Percentiles rank a stretch among this genome's conserved stretches.
Evolutionary conservation across 805 yeast genomes (phyloP).

Genomic region (Ogataea thermomethanolica): DNA sequence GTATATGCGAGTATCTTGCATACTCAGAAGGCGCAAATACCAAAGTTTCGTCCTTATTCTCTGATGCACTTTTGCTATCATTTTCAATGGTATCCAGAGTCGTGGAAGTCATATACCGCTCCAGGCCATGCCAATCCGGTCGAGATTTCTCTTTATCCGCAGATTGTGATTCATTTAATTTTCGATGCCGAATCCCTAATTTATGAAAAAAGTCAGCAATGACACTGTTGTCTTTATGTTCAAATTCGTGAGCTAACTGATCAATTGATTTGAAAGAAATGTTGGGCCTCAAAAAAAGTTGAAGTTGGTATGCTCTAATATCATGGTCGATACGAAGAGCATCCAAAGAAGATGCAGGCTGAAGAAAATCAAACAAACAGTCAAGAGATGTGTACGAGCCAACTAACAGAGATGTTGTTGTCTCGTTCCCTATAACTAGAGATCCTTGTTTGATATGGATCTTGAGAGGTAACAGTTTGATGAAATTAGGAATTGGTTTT

Average conservation of each 20-base stretch:
- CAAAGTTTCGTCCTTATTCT: slow-evolving; percentile 22
- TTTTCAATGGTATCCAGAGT: slow-evolving; percentile 29
- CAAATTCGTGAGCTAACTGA: slow-evolving; percentile 11
- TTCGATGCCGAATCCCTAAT: not conserved
- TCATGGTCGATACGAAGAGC: slow-evolving; percentile 45
- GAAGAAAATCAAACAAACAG: slow-evolving; percentile 56
- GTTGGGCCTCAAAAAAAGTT: slow-evolving; percentile 65
- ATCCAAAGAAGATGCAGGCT: slow-evolving; percentile 50
- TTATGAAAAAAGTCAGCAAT: slow-evolving; percentile 2
- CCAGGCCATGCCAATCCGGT: slow-evolving; percentile 71
- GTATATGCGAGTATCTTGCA: slow-evolving; percentile 69
- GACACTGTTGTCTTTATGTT: not conserved
- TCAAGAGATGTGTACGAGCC: slow-evolving; percentile 52
- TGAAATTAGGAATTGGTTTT: slow-evolving; percentile 12
- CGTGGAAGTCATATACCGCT: slow-evolving; percentile 51
- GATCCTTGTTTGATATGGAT: slow-evolving; percentile 63
- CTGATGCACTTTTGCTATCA: slow-evolving; percentile 1
- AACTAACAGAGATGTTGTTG: slow-evolving; percentile 70
- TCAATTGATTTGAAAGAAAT: slow-evolving; percentile 47
- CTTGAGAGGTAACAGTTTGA: slow-evolving; percentile 57
- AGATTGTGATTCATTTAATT: too few species aligned
- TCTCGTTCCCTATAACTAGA: slow-evolving; percentile 71
- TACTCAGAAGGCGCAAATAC: slow-evolving; percentile 59
- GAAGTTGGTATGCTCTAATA: slow-evolving; percentile 48
- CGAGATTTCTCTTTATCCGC: slow-evolving; percentile 15